Percentiles rank a stretch among this genome's conserved stretches.
Conservation (phyloP, 2,329 filamentous ascomycete genomes). For the Lecanicillium sp. region DNA sequence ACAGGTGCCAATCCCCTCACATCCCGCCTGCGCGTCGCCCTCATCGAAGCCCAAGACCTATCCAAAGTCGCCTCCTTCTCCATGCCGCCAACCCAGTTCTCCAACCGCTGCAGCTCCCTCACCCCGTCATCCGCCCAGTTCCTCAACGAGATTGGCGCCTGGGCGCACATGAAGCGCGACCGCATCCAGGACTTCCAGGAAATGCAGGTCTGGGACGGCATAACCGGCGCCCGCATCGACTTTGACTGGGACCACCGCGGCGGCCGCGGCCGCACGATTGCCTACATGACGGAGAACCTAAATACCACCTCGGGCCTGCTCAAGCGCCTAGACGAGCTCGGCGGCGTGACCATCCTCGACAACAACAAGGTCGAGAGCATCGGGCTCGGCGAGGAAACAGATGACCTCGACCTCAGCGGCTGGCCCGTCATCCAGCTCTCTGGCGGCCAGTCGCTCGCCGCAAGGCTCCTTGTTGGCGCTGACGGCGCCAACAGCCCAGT, state of each 20-base stretch:
- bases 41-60: constrained; percentile 86
- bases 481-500: constrained; percentile 95
- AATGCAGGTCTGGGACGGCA: constrained; percentile 98
- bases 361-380: constrained; percentile 76
- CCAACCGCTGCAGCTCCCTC: constrained; percentile 91
- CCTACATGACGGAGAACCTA: constrained; percentile 93
- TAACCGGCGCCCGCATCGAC: constrained; percentile 77
- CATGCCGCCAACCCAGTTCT: constrained; percentile 63
- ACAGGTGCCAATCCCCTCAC: constrained; percentile 71
- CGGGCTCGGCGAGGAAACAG: constrained; percentile 59
- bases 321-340: constrained; percentile 60
- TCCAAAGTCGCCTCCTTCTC: constrained; percentile 59
- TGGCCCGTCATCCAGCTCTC: constrained; percentile 82
- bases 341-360: constrained; percentile 64
- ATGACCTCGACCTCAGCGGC: constrained; percentile 67
- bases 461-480: constrained; percentile 81
- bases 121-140: constrained; percentile 84
- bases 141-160: constrained; percentile 75
- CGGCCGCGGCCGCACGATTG: constrained; percentile 55
- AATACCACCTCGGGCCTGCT: constrained; percentile 80
- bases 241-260: constrained; percentile 64
- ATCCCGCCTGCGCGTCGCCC: constrained; percentile 70
- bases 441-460: constrained; percentile 60
- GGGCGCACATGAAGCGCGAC: constrained; percentile 64
- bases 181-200: constrained; percentile 84